These are phyloP conservation scores for Albifimbria verrucaria DNA, from an alignment of 2,329 filamentous ascomycete species.

Conservation along the genomic window DNA sequence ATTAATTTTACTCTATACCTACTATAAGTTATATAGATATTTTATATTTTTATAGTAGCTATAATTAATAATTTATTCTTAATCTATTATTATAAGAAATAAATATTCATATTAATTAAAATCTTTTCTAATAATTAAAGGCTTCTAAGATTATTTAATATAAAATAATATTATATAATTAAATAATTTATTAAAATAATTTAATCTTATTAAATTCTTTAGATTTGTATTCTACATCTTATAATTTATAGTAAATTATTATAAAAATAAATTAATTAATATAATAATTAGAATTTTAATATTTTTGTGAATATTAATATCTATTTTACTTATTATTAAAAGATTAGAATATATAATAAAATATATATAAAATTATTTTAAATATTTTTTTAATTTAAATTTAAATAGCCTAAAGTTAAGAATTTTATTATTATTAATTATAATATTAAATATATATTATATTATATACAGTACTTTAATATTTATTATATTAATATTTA, in stretches of 20 bases:
- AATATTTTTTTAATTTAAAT: not conserved
- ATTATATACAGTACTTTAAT: not conserved
- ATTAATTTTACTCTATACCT: no score
- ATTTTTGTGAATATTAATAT: not conserved
- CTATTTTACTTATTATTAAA: no score
- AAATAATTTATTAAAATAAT: slow-evolving; percentile 1
- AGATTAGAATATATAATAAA: no score
- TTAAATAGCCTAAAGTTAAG: not conserved
- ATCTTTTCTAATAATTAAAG: not conserved
- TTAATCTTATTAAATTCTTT: not conserved
- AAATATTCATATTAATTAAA: not conserved
- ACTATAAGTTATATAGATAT: not conserved
- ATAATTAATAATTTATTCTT: not conserved
- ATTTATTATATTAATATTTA: not conserved
- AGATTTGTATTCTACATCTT: not conserved
- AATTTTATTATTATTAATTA: slow-evolving; percentile 2
- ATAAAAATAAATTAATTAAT: not conserved
- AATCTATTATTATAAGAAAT: slow-evolving; percentile 2
- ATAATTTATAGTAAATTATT: not conserved
- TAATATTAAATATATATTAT: not conserved
- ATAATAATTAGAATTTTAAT: not conserved
- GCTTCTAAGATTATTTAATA: no score
- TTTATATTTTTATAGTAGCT: slow-evolving; percentile 1
- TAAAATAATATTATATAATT: not conserved
- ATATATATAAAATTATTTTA: not conserved